Conservation (phyloP, 495 filamentous ascomycete genomes). For the Patellaria atrata region DNA sequence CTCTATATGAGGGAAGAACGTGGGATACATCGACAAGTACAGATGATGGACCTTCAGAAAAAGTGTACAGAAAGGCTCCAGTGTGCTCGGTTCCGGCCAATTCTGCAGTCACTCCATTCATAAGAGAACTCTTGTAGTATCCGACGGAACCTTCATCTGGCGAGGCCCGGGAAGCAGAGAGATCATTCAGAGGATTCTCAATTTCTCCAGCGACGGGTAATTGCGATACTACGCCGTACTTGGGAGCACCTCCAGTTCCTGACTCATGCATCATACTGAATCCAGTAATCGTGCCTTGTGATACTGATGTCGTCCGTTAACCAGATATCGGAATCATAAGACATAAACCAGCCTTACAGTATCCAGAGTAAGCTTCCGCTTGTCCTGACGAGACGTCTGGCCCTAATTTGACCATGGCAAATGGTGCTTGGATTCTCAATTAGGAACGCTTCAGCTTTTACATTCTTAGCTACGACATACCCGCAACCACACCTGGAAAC, state of each 20-base stretch:
- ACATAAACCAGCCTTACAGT: slow-evolving; percentile 19
- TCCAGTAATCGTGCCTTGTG: slow-evolving; percentile 45
- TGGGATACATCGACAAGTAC: slow-evolving; percentile 60
- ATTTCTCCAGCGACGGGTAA: slow-evolving; percentile 43
- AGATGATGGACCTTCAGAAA: slow-evolving; percentile 35
- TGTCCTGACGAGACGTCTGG: slow-evolving; percentile 43
- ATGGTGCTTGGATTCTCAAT: slow-evolving; percentile 29
- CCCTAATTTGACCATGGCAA: slow-evolving; percentile 58
- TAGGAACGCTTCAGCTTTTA: no score
- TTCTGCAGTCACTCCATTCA: slow-evolving; percentile 42
- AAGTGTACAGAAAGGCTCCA: slow-evolving; percentile 49
- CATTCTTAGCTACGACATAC: slow-evolving; percentile 5
- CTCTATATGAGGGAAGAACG: slow-evolving; percentile 47
- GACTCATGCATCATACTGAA: slow-evolving; percentile 65
- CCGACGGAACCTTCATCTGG: slow-evolving; percentile 45
- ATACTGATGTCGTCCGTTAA: slow-evolving; percentile 10
- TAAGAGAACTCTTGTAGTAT: slow-evolving; percentile 45
- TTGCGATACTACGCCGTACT: slow-evolving; percentile 58
- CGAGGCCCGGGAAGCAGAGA: slow-evolving; percentile 35
- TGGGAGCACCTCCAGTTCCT: slow-evolving; percentile 60
- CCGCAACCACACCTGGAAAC: slow-evolving; percentile 46
- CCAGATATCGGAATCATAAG: neutral
- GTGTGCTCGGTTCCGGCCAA: slow-evolving; percentile 46
- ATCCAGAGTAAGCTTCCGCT: slow-evolving; percentile 51
- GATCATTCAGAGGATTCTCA: slow-evolving; percentile 42